Evolutionary conservation across 2,329 filamentous ascomycete species (phyloP).

Genomic region (Penicillium olsonii): DNA sequence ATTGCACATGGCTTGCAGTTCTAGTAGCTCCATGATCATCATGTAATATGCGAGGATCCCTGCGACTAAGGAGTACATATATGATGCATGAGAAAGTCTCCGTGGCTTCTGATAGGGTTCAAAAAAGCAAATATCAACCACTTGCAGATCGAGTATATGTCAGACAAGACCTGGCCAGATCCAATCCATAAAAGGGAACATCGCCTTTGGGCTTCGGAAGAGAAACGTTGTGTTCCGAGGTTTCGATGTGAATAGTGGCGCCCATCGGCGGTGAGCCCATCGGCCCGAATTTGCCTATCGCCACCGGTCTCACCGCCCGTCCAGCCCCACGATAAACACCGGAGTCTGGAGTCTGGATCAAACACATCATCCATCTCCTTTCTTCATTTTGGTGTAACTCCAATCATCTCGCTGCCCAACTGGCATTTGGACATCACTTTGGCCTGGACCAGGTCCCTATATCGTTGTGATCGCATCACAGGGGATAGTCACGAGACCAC

Average conservation of each 20-base stretch:
- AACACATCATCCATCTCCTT: conserved; percentile 2
- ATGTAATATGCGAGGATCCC: background rate
- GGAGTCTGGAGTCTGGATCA: conserved; percentile 6
- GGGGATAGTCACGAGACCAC: conserved; percentile 2
- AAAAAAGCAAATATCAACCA: too few relatives aligned
- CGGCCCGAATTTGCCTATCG: conserved; percentile 8
- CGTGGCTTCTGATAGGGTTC: background rate
- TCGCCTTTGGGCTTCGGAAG: too few relatives aligned
- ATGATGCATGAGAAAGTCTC: background rate
- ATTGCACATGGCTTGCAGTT: background rate
- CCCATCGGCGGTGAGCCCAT: background rate
- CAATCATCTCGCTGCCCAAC: background rate
- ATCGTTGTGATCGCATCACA: background rate
- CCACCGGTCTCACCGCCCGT: conserved; percentile 11
- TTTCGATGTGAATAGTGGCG: too few relatives aligned
- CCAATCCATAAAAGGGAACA: too few relatives aligned
- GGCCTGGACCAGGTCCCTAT: background rate
- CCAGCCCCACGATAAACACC: conserved; percentile 8
- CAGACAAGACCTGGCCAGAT: background rate
- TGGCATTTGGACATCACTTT: background rate
- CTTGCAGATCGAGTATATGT: background rate
- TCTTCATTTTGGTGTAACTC: background rate
- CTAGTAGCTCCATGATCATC: background rate
- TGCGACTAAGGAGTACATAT: background rate
- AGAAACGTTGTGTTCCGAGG: background rate